Conservation (phyloP, 108 stramenopile species). For the Nannochloropsis gaditana region DNA sequence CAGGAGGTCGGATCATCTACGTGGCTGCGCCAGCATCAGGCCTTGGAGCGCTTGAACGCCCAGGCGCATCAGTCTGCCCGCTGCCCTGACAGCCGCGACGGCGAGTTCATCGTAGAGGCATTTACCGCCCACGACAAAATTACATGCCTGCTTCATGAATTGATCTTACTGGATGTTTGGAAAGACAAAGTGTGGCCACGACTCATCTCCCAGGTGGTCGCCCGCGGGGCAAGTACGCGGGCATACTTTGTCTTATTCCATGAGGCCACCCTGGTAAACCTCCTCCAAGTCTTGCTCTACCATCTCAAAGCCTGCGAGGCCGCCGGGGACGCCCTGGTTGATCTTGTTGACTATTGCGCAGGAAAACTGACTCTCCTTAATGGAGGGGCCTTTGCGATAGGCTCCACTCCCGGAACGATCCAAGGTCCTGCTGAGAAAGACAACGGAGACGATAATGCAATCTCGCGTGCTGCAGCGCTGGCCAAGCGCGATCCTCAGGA, state of each 20-base stretch:
- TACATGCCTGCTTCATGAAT: conserved; percentile 48
- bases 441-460: not conserved
- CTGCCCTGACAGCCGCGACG: conserved; percentile 30
- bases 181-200: conserved; percentile 29
- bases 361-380: conserved; percentile 53
- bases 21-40: conserved; percentile 53
- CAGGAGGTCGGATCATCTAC: conserved; percentile 31
- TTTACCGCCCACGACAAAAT: conserved; percentile 59
- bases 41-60: conserved; percentile 56
- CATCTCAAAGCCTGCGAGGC: conserved; percentile 55
- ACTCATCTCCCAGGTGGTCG: conserved; percentile 23
- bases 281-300: conserved; percentile 57
- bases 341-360: conserved; percentile 58
- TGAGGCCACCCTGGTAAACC: conserved; percentile 57
- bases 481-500: conserved; percentile 22
- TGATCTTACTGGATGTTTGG: conserved; percentile 59
- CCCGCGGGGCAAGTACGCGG: conserved; percentile 46
- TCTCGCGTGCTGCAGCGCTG: conserved; percentile 2
- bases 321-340: conserved; percentile 49
- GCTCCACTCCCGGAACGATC: not conserved
- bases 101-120: conserved; percentile 60
- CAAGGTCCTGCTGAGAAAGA: not conserved
- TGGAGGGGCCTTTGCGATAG: not conserved
- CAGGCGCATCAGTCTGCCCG: conserved; percentile 56
- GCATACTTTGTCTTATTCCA: conserved; percentile 58